Evolutionary conservation across 2,329 filamentous ascomycete species (phyloP), one percentile per base, ranked within the genome.

Genomic region (Venturia carpophila): DNA sequence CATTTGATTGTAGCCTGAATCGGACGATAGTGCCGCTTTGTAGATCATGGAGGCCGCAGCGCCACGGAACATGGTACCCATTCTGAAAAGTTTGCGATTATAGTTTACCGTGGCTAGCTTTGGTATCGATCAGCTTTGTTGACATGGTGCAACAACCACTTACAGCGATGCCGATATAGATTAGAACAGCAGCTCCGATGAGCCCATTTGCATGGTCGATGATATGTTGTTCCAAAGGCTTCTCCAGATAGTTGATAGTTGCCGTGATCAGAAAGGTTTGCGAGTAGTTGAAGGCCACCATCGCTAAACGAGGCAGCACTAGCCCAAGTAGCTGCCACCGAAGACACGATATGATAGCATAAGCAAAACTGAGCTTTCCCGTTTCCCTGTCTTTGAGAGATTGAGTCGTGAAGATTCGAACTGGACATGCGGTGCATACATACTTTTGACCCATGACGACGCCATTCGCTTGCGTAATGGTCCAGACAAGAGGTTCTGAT

Each of bases 211-310:
- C 62, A 58, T 64, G 62, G 13, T 39, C 30, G 30, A 24, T 21
- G 21, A 21, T 39, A 4, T 30, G 62, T 17, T 30, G 15, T 13
- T 21, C 17, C 17, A 9, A 13, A 19, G 43, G 62, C 15, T 21
- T 52, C 34, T 64, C 43, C 3, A 64, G 43, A 64, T 64, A 64
- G 11, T 19, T 42, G 42, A 64, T 64, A 37, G 62, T 45, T 13
- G 43, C 62, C 6, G 43, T 34, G 24, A 64, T 60, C 24, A 64
- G 62, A 42, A 64, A 64, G 5, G 62, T 52, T n/a, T 64, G 62
- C 10, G 62, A 42, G 39, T 64, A 64, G 13, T n/a, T 56, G 21
- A 64, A 42, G 19, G 6, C 62, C 30, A 64, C 34, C 39, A 64
- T 56, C 10, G 27, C 24, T 19, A 30, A 7, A 3, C 62, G 42